phyloP scores from a whole-genome alignment of 192 early-diverging fungal genomes.

The Borealophlyctis nickersoniae region DNA sequence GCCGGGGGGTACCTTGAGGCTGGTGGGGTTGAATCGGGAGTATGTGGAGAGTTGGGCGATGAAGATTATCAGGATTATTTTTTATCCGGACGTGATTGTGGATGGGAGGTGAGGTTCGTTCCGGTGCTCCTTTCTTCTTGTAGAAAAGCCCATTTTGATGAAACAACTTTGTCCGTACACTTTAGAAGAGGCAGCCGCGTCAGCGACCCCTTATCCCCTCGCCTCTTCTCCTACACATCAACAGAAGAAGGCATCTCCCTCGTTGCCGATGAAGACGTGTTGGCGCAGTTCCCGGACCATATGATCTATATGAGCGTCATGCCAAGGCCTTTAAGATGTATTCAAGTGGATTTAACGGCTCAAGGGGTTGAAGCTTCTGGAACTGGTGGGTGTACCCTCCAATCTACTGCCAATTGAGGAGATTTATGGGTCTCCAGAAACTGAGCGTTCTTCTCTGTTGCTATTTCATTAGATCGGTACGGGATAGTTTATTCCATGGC shows the following conservation, averaged over 20 bases:
- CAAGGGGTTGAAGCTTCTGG: conserved; percentile 8
- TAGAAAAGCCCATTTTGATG: too few relatives aligned
- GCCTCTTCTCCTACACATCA: conserved; percentile 72
- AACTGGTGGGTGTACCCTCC: not conserved
- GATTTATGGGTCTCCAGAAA: too few relatives aligned
- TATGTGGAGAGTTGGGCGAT: conserved; percentile 55
- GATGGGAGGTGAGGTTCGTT: conserved; percentile 16
- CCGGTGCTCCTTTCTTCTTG: too few relatives aligned
- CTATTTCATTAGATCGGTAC: conserved; percentile 61
- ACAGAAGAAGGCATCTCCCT: conserved; percentile 65
- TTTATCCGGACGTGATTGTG: conserved; percentile 44
- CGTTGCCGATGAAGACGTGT: conserved; percentile 57
- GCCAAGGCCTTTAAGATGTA: conserved; percentile 51
- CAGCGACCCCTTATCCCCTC: conserved; percentile 4
- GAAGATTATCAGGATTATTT: conserved; percentile 55
- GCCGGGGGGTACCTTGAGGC: conserved; percentile 48
- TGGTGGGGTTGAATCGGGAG: conserved; percentile 63
- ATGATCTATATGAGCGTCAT: conserved; percentile 46
- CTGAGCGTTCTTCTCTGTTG: too few relatives aligned
- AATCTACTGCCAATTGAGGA: too few relatives aligned
- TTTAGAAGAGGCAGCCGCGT: not conserved
- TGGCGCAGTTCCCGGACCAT: conserved; percentile 40
- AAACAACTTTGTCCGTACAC: too few relatives aligned
- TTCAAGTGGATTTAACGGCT: conserved; percentile 63
- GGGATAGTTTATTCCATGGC: conserved; percentile 70